A percentile compares a stretch with the other conserved stretches of the same genome.
These are phyloP conservation scores for Baudoinia panamericana DNA, from an alignment of 495 filamentous ascomycete species.

Conservation along the genomic window DNA sequence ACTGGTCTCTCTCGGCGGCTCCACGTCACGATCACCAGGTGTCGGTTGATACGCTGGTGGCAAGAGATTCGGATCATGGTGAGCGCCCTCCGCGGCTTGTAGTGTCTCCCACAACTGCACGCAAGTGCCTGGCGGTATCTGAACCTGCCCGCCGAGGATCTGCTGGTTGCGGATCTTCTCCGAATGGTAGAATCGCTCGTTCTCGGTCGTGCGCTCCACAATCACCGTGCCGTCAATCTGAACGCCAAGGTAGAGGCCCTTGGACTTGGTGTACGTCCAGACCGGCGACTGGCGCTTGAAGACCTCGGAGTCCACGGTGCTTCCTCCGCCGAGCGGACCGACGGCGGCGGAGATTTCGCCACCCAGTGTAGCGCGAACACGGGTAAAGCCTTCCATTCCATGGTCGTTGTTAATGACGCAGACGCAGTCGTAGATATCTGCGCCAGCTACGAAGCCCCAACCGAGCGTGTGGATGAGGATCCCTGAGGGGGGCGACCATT, in stretches of 20 bases:
- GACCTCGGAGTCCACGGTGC: conserved; percentile 57
- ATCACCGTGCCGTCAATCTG: conserved; percentile 74
- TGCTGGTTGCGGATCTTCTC: conserved; percentile 58
- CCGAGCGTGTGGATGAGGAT: conserved; percentile 76
- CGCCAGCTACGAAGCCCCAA: conserved; percentile 69
- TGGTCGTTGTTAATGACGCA: conserved; percentile 75
- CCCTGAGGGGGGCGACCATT: conserved; percentile 79
- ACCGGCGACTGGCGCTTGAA: conserved; percentile 58
- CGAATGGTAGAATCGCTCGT: conserved; percentile 67
- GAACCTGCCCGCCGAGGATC: conserved; percentile 65
- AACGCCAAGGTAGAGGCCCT: conserved; percentile 68
- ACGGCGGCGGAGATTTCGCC: conserved; percentile 61
- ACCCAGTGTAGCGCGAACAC: conserved; percentile 60
- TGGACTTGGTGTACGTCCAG: conserved; percentile 76
- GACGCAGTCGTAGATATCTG: conserved; percentile 87
- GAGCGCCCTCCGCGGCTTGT: conserved; percentile 67
- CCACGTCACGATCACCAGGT: conserved; percentile 14
- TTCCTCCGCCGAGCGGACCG: conserved; percentile 65
- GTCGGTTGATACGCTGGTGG: conserved; percentile 7
- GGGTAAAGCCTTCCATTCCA: conserved; percentile 68
- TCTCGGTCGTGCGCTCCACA: conserved; percentile 74
- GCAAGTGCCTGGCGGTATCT: conserved; percentile 48
- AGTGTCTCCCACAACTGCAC: conserved; percentile 64
- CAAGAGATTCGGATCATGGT: conserved; percentile 13
- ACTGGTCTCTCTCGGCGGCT: conserved; percentile 11